Evolutionary conservation across 169 alveolate species (phyloP), one percentile per base, ranked within the genome.

Genomic region (Plasmodium inui): DNA sequence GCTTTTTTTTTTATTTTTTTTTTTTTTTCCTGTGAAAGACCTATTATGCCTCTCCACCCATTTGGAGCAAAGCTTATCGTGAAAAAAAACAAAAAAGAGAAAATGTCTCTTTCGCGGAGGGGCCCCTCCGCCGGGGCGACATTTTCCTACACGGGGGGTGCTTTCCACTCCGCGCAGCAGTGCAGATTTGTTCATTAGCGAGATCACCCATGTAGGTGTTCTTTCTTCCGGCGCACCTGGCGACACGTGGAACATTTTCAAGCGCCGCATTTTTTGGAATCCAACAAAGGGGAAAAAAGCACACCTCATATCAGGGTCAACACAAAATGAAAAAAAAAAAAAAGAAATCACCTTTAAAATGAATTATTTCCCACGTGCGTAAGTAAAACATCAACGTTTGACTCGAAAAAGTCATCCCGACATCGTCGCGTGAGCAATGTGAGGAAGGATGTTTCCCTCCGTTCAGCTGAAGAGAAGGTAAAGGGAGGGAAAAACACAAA

Each of bases 401-500:
- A n/a, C 30, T 74, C n/a, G 37, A 19, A 14, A 74, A 74, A 32
- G 17, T 34, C 50, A 22, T 41, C 67, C 22, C 10, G 34, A 61
- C 50, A 9, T 12, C 12, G 3, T 67, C 73, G 28, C 39, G n/a
- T 73, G 37, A 84, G 46, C 22, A 46, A 73, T 72, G 93, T 72
- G 93, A 84, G 39, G 1, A 32, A 88, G 10, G 30, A 88, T 88
- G 94, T 88, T 88, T 19, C 94, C 94, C 28, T 50, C 94, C 19
- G 94, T 88, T 57, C 94, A 88, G 28, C 41, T 88, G 50, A 88
- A 79, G 50, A 88, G 81, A 72, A 86, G 88, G 93, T 86, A 86
- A 32, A 34, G 28, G 4, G 12, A 7, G 37, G 3, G 37, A 22
- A 2, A 22, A 67, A 67, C 8, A 34, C 4, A 26, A 14, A 14